Conservation (phyloP, 2,329 filamentous ascomycete species). For the Microcera coccophila region DNA sequence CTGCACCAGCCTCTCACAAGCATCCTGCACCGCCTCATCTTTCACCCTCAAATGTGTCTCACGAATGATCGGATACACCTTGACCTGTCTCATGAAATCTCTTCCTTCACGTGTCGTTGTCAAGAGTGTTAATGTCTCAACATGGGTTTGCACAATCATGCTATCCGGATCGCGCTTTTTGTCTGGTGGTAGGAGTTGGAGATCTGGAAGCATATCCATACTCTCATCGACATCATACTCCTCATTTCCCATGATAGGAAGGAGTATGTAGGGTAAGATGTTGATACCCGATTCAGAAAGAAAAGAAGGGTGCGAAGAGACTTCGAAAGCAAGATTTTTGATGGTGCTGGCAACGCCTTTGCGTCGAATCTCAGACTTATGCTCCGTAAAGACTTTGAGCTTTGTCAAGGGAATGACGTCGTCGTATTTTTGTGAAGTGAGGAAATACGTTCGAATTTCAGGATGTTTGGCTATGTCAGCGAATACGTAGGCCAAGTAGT, state of each 20-base stretch:
- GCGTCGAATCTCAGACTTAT: slow-evolving; percentile 74
- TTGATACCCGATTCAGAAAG: slow-evolving; percentile 70
- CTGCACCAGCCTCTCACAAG: slow-evolving; percentile 85
- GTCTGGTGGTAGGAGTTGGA: slow-evolving; percentile 84
- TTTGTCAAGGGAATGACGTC: slow-evolving; percentile 84
- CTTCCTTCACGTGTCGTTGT: slow-evolving; percentile 74
- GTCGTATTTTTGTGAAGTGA: slow-evolving; percentile 71
- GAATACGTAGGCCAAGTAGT: slow-evolving; percentile 92
- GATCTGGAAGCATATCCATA: slow-evolving; percentile 79
- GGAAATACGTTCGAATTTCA: slow-evolving; percentile 71
- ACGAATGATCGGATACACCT: slow-evolving; percentile 84
- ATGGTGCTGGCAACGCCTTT: slow-evolving; percentile 95
- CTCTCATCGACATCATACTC: slow-evolving; percentile 85
- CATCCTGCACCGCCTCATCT: slow-evolving; percentile 76
- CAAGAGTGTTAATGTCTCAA: slow-evolving; percentile 82
- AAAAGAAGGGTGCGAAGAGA: slow-evolving; percentile 66
- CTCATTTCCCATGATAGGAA: slow-evolving; percentile 84
- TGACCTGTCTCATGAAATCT: slow-evolving; percentile 68
- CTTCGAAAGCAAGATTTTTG: slow-evolving; percentile 88
- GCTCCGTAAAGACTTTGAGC: slow-evolving; percentile 90
- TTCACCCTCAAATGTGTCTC: slow-evolving; percentile 78
- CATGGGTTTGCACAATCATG: slow-evolving; percentile 76
- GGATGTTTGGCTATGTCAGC: slow-evolving; percentile 84
- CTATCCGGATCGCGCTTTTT: slow-evolving; percentile 78
- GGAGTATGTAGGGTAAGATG: slow-evolving; percentile 80